Evolutionary conservation across 1,139 yeast species (phyloP).

Genomic region (Pneumocystis oryctolagi): DNA sequence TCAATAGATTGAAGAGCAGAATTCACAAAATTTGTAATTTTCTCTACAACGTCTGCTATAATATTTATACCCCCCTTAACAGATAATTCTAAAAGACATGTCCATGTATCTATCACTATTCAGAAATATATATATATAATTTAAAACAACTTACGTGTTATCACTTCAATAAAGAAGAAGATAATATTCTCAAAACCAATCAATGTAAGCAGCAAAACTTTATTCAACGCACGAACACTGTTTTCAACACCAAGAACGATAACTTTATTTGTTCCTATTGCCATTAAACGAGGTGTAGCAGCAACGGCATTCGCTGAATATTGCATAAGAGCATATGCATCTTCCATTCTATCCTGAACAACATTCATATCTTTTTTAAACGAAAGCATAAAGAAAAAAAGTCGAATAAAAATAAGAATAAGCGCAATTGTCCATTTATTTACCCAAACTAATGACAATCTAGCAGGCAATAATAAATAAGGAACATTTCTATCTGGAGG

Average conservation of each 20-base stretch:
- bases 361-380: slow-evolving; percentile 19
- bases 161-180: slow-evolving; percentile 51
- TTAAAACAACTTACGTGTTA: slow-evolving; percentile 25
- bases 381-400: slow-evolving; percentile 20
- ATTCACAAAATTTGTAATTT: slow-evolving; percentile 45
- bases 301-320: slow-evolving; percentile 30
- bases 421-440: slow-evolving; percentile 23
- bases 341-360: slow-evolving; percentile 18
- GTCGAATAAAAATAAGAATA: slow-evolving; percentile 23
- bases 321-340: slow-evolving; percentile 36
- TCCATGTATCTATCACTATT: slow-evolving; percentile 48
- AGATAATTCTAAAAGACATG: slow-evolving; percentile 63
- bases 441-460: slow-evolving; percentile 24
- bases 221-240: slow-evolving; percentile 33
- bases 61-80: slow-evolving; percentile 57
- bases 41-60: slow-evolving; percentile 59
- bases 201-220: slow-evolving; percentile 31
- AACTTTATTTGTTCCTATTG: slow-evolving; percentile 39
- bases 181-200: slow-evolving; percentile 46
- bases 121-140: background rate
- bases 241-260: slow-evolving; percentile 34
- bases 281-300: slow-evolving; percentile 43
- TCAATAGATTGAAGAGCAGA: slow-evolving; percentile 41
- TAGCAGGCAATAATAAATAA: slow-evolving; percentile 23
- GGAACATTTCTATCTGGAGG: slow-evolving; percentile 14